A percentile compares a stretch with the other conserved stretches of the same genome.
These are phyloP conservation scores for Penicillium sp. DNA, from an alignment of 2,329 filamentous ascomycete species.

Conservation along the genomic window DNA sequence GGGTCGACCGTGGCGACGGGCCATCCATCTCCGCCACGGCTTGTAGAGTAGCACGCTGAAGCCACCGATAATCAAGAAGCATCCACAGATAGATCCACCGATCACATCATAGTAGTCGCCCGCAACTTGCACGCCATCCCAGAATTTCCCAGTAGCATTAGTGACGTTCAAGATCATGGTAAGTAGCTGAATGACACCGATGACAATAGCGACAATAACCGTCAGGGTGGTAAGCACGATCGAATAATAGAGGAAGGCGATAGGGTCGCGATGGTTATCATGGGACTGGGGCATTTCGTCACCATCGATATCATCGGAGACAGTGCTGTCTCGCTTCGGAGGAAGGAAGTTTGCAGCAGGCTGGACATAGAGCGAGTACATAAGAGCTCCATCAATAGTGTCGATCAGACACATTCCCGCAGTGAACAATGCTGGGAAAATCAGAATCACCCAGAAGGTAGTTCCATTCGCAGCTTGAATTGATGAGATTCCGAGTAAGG, in stretches of 20 bases:
- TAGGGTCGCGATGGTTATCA: conserved; percentile 68
- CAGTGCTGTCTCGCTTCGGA: conserved; percentile 25
- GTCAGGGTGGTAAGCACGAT: conserved; percentile 84
- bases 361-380: conserved; percentile 88
- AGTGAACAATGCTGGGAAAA: conserved; percentile 90
- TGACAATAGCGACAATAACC: conserved; percentile 80
- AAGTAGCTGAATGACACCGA: conserved; percentile 83
- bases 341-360: conserved; percentile 47
- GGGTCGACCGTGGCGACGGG: conserved; percentile 36
- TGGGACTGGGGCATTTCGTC: conserved; percentile 27
- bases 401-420: conserved; percentile 95
- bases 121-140: conserved; percentile 79
- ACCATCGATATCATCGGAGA: conserved; percentile 16
- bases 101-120: conserved; percentile 85
- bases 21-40: conserved; percentile 73
- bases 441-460: conserved; percentile 88
- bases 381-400: conserved; percentile 88
- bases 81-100: conserved; percentile 81
- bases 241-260: conserved; percentile 95
- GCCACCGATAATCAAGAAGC: conserved; percentile 77
- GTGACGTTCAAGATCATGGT: conserved; percentile 78
- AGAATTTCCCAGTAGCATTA: conserved; percentile 76
- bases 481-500: conserved; percentile 84
- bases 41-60: conserved; percentile 75
- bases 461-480: conserved; percentile 86